Base-by-base conservation (phyloP, 306 rosid genomes). In the Alnus glutinosa region DNA sequence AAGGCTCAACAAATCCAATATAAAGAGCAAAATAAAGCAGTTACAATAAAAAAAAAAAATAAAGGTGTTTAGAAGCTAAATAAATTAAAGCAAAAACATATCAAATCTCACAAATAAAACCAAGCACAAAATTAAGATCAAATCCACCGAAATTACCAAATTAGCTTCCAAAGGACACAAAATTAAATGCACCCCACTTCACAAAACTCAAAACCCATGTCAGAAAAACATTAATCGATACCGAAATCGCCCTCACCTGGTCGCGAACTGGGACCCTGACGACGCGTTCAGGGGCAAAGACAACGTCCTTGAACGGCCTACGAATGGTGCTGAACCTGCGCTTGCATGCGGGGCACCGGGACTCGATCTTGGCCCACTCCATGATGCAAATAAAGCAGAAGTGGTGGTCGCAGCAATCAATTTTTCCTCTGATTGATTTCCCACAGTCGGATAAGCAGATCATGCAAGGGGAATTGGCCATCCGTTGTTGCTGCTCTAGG, bases 351-450 rank as follows among this genome's bases (percentile, higher is more conserved):
- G 98, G 97, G 84, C 97, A 94, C 9, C 90, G 90, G 10, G 97
- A 94, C 78, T 92, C 97, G 32, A 83, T 88, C 75, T 88, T 94
- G 7, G 97, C 79, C 97, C 94, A 94, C 72, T 90, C 96, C 89
- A 89, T 87, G 76, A 94, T 90, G 86, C 98, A 94, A 3, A 87
- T 79, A 76, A 89, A 94, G 89, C 98, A 94, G 28, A 88, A 94
- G 78, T 85, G 80, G 66, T 94, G 97, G 72, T 73, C 88, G 80
- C 98, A 94, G 86, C 87, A 88, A 77, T 94, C 89, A 67, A 94
- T 89, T 85, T 90, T 74, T 3, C 97, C 97, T 9, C 90, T 83
- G 44, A 87, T 73, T 12, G 86, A 61, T 75, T 62, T 75, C 30
- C 83, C 93, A 32, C 83, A 86, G 16, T 84, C 92, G 9, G 74